phyloP scores from a whole-genome alignment of 1,284 basidiomycete species.

The Flammula alnicola region DNA sequence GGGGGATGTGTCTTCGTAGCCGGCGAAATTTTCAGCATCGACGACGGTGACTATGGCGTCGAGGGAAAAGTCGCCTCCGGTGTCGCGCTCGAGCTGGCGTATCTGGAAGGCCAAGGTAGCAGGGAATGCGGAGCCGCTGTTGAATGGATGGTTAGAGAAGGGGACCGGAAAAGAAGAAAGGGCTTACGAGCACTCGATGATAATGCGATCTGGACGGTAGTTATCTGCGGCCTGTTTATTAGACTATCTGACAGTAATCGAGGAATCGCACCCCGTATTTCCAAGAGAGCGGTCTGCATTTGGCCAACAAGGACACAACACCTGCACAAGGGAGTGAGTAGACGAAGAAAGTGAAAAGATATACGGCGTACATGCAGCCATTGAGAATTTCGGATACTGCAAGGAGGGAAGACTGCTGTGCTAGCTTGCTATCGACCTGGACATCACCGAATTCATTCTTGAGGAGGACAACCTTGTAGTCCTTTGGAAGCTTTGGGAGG shows the following conservation, averaged over 20 bases:
- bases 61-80: conserved; percentile 74
- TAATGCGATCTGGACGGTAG: conserved; percentile 82
- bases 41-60: conserved; percentile 90
- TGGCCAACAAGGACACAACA: conserved; percentile 92
- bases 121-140: conserved; percentile 83
- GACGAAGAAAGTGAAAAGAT: background rate
- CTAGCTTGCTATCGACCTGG: conserved; percentile 88
- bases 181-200: conserved; percentile 89
- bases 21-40: conserved; percentile 87
- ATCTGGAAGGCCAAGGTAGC: conserved; percentile 93
- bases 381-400: conserved; percentile 92
- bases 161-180: background rate
- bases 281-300: conserved; percentile 86
- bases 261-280: conserved; percentile 69
- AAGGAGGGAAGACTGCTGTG: conserved; percentile 78
- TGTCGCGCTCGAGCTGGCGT: conserved; percentile 82
- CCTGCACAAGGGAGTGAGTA: conserved; percentile 42
- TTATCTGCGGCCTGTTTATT: conserved; percentile 55
- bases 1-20: conserved; percentile 88
- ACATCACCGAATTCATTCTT: conserved; percentile 92
- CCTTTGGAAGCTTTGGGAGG: conserved; percentile 76
- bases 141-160: conserved; percentile 10
- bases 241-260: background rate
- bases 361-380: conserved; percentile 77
- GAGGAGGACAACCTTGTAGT: conserved; percentile 84